Evolutionary conservation across 2,329 filamentous ascomycete genomes (phyloP).

Genomic region (Neonectria punicea): DNA sequence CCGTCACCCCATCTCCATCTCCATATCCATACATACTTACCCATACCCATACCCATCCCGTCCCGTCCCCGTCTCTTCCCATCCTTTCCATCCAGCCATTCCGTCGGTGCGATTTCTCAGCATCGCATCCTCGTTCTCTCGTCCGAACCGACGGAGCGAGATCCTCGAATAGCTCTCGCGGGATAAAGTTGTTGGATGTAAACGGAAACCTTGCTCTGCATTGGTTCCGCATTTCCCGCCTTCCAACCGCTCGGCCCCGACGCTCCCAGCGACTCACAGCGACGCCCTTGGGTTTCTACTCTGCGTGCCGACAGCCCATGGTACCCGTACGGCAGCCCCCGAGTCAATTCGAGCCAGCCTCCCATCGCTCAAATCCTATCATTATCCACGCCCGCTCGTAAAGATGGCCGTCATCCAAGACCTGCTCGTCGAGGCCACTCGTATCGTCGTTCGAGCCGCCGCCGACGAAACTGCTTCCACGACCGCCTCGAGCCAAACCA

Average conservation of each 20-base stretch:
- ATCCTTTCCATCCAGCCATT: slow-evolving; percentile 27
- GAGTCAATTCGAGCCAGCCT: slow-evolving; percentile 42
- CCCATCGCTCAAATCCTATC: slow-evolving; percentile 30
- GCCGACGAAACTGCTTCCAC: slow-evolving; percentile 34
- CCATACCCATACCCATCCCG: slow-evolving; percentile 31
- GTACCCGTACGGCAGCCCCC: slow-evolving; percentile 40
- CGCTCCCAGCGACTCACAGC: slow-evolving; percentile 1
- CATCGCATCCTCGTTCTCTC: slow-evolving; percentile 23
- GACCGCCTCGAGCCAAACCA: slow-evolving; percentile 32
- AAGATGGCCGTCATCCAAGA: slow-evolving; percentile 42
- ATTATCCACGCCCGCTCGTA: slow-evolving; percentile 25
- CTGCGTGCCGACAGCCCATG: slow-evolving; percentile 37
- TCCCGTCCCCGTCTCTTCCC: slow-evolving; percentile 20
- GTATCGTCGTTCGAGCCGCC: slow-evolving; percentile 38
- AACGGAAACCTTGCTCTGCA: slow-evolving; percentile 24
- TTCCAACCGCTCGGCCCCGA: slow-evolving; percentile 23
- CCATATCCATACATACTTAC: slow-evolving; percentile 1
- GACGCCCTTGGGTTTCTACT: slow-evolving; percentile 28
- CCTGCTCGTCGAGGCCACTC: slow-evolving; percentile 41
- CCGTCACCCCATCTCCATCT: slow-evolving; percentile 34
- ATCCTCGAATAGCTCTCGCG: slow-evolving; percentile 9
- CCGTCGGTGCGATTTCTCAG: slow-evolving; percentile 20
- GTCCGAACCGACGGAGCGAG: slow-evolving; percentile 10
- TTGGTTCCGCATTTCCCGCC: slow-evolving; percentile 32
- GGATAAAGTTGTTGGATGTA: slow-evolving; percentile 26